Evolutionary conservation across 75 land plant genomes (phyloP).

Genomic region (Selaginella moellendorffii): DNA sequence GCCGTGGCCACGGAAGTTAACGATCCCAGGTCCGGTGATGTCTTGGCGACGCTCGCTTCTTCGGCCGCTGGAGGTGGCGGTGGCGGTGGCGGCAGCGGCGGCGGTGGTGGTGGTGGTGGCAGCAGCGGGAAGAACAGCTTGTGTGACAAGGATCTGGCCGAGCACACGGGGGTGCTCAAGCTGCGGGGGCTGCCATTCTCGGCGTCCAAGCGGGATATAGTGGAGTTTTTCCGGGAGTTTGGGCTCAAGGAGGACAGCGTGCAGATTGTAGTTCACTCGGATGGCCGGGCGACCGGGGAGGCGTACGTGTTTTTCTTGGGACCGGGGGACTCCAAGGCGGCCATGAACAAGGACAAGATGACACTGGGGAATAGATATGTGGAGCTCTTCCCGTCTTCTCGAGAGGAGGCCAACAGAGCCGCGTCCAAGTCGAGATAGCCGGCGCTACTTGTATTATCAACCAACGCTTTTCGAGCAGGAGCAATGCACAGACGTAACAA

Average conservation of each 20-base stretch:
- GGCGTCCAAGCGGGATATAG: slow-evolving; percentile 43
- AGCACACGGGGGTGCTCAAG: slow-evolving; percentile 64
- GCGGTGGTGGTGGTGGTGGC: too few relatives aligned
- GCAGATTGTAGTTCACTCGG: slow-evolving; percentile 55
- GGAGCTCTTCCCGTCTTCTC: slow-evolving; percentile 82
- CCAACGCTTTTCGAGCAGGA: too few relatives aligned
- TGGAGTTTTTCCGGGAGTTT: slow-evolving; percentile 61
- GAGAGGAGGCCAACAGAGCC: slow-evolving; percentile 62
- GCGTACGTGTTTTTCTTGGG: slow-evolving; percentile 71
- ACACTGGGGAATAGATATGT: slow-evolving; percentile 69
- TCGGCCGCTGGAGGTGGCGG: too few relatives aligned
- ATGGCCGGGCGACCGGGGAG: slow-evolving; percentile 90
- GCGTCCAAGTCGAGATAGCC: neutral
- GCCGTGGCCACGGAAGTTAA: slow-evolving; percentile 77
- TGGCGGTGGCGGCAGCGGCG: too few relatives aligned
- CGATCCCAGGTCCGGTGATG: slow-evolving; percentile 31
- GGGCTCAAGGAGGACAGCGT: slow-evolving; percentile 42
- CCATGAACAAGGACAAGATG: slow-evolving; percentile 92
- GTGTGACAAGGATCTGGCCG: slow-evolving; percentile 38
- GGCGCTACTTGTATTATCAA: too few relatives aligned
- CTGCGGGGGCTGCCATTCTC: slow-evolving; percentile 79
- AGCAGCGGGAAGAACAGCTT: too few relatives aligned
- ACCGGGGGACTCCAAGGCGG: slow-evolving; percentile 55
- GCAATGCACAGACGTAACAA: too few relatives aligned
- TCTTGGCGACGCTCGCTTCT: slow-evolving; percentile 8